Base-by-base conservation (phyloP, 371 early-diverging fungal genomes). In the Mucor indicus region DNA sequence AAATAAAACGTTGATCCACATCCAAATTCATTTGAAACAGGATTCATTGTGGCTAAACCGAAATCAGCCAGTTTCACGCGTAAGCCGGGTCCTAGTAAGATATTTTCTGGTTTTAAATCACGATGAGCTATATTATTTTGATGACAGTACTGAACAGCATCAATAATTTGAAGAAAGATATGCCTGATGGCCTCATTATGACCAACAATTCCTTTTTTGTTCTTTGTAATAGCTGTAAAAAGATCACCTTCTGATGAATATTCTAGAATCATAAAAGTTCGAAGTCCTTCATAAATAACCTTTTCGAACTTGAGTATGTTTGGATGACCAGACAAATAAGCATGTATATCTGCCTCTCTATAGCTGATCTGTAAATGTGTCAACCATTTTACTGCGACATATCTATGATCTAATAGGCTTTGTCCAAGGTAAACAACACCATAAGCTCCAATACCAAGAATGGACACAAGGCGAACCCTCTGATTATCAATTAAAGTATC, bases 31-130 rank as follows among this genome's bases (percentile, higher is more conserved):
- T 69, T 72, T 3, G 89, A 85, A 27, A 80, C 77, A 10, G 67
- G 48, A 48, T 84, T 80, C 24, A 71, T 72, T 9, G 89, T 89
- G 11, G 89, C 86, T 25, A 89, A 61, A 3, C 90, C 90, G 80
- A 89, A 89, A 69, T 89, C 90, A 7, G 89, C 85, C 36, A 89
- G 62, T 60, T 90, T 88, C 45, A 76, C 57, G 44, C 66, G 58
- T 15, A 50, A 45, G 21, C 69, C 43, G 6, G 62, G 60, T 27
- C 68, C 70, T 35, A 93, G 67, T 41, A 93, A 74, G 55, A 93
- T 85, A 72, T 95, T 95, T 65, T 95, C 96, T 10, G 95, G 94
- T 60, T 94, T 95, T 44, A 95, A 60, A 60, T 95, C 96, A 42
- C 95, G 86, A 69, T 95, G 96, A 50, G 84, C 86, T 22, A 92